A percentile compares a stretch with the other conserved stretches of the same genome.
Evolutionary conservation across 352 stramenopile species (phyloP).

Genomic region (Globisporangium apiculatum): DNA sequence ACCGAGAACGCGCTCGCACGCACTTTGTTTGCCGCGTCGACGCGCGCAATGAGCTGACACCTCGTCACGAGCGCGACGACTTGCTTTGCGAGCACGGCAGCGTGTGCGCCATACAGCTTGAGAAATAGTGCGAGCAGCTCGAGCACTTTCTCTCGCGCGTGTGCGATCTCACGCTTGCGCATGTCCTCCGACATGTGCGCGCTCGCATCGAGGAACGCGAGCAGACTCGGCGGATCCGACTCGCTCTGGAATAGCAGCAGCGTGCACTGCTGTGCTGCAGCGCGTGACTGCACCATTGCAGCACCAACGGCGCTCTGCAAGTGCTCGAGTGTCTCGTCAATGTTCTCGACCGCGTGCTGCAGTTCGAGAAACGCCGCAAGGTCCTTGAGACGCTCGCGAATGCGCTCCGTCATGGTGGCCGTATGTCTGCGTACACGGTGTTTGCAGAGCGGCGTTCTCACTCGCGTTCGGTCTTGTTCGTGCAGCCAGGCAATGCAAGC

Average conservation of each 20-base stretch:
- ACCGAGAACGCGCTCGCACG: conserved; percentile 43
- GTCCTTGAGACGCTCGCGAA: conserved; percentile 54
- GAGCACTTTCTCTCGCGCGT: conserved; percentile 39
- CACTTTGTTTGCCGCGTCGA: conserved; percentile 62
- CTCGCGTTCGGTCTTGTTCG: too few relatives aligned
- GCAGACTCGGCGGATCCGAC: conserved; percentile 36
- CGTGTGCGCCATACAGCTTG: conserved; percentile 35
- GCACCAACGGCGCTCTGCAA: conserved; percentile 33
- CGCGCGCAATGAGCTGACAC: conserved; percentile 47
- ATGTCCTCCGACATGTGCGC: conserved; percentile 35
- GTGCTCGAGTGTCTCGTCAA: conserved; percentile 57
- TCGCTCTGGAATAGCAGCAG: conserved; percentile 50
- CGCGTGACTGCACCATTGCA: conserved; percentile 50
- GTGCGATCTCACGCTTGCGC: conserved; percentile 50
- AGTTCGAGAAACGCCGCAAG: conserved; percentile 53
- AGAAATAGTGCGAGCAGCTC: conserved; percentile 44
- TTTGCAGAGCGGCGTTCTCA: not conserved
- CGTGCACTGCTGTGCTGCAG: conserved; percentile 54
- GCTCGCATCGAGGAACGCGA: conserved; percentile 52
- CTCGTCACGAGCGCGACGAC: conserved; percentile 29
- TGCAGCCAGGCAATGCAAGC: too few relatives aligned
- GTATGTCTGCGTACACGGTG: not conserved
- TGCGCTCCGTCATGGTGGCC: conserved; percentile 5
- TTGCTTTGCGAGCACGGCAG: conserved; percentile 41
- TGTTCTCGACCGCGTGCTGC: conserved; percentile 47